Evolutionary conservation across 139 green algal genomes (phyloP).

Genomic region (Chlamydomonas sp.): DNA sequence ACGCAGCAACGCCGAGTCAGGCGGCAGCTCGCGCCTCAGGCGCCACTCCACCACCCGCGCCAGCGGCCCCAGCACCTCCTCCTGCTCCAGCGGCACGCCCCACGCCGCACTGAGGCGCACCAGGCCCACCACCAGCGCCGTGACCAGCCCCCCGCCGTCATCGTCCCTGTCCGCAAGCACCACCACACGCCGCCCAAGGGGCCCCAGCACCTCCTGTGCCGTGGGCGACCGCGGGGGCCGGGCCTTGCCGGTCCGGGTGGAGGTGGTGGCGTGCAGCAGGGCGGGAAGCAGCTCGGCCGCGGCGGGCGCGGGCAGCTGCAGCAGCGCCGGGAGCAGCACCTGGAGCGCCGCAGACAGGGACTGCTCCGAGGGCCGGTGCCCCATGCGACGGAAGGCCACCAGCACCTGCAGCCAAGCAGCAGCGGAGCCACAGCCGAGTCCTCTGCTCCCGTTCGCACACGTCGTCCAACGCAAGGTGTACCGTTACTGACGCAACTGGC

Average conservation of each 20-base stretch:
- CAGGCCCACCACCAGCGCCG: too few relatives aligned
- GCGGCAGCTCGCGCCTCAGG: not conserved
- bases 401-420: not conserved
- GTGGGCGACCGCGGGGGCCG: too few relatives aligned
- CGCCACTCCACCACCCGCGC: not conserved
- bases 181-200: too few relatives aligned
- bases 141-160: too few relatives aligned
- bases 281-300: not conserved
- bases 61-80: not conserved
- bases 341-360: not conserved
- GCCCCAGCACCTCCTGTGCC: too few relatives aligned
- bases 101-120: not conserved
- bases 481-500: too few relatives aligned
- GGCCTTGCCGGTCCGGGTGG: too few relatives aligned
- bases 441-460: too few relatives aligned
- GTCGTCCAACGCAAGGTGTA: too few relatives aligned
- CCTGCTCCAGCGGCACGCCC: not conserved
- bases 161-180: too few relatives aligned
- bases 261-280: not conserved
- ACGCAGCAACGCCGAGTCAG: not conserved
- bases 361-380: not conserved
- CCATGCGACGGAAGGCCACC: not conserved
- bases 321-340: not conserved
- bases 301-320: not conserved
- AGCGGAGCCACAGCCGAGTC: too few relatives aligned